Evolutionary conservation across 1,139 yeast species (phyloP), one percentile per base, ranked within the genome.

Genomic region (Candida gigantensis): DNA sequence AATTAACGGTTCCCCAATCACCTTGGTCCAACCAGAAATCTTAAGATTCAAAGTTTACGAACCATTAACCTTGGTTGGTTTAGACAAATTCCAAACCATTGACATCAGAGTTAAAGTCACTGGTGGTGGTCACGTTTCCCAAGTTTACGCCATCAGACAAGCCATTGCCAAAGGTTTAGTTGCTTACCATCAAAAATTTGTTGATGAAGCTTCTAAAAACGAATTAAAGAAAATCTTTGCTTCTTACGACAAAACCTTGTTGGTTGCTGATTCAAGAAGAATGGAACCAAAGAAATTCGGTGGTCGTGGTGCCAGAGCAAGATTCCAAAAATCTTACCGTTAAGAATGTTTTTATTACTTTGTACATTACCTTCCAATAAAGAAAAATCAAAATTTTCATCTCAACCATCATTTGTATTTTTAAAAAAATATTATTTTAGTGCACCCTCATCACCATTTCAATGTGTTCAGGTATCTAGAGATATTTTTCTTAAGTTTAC

Each of bases 241-340:
- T 56, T 72, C 96, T 65, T 94, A 90, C 84, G 98, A 92, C 92
- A 90, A 96, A 81, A 89, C 98, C 73, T 84, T 92, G 74, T 86
- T 92, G 77, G 94, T 92, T 74, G 98, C 99, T 63, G 99, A 92
- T 76, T 81, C 97, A 65, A 89, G 98, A 86, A 92, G 95, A 84
- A 84, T 90, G 84, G 99, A 92, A 82, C 99, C 99, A 84, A 92
- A 92, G 97, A 92, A 92, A 83, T 92, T 90, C 81, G 98, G 98
- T 83, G 98, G 98, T 84, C 96, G 95, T 78, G 98, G 98, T 88
- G 98, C 98, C 79, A 92, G 98, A 81, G 94, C 98, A 72, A 90
- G 97, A 82, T 92, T 87, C 97, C 98, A 92, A 84, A 92, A 92
- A 78, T 92, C 98, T 75, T 92, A 92, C 95, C 98, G 98, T 89